Base-by-base conservation (phyloP, 495 filamentous ascomycete species). In the Podospora pseudopauciseta region DNA sequence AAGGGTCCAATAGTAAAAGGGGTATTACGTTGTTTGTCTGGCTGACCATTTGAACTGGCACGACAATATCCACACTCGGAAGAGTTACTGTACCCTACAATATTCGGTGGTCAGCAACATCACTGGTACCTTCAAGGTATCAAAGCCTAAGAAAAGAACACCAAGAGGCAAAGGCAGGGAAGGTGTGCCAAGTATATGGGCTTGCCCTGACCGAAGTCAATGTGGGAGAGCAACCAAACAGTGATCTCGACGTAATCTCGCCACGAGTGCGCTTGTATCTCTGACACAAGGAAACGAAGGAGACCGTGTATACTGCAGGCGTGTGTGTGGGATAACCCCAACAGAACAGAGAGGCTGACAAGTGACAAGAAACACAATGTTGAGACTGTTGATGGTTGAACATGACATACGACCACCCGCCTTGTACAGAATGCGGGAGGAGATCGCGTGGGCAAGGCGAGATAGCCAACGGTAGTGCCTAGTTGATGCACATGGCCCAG, bases 1-100 rank as follows among this genome's bases (percentile, higher is more conserved):
- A 62, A 34, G 13, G 63, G 60, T 23, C 23, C 23, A 23, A 23
- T 23, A 23, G 20, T 23, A 23, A 65, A 44, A 67, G 60, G 67
- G 66, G 68, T 59, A 68, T 77, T 72, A 80, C 76, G 75, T 77
- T 80, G 80, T 71, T 54, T 49, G 15, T 49, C 71, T 67, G 75
- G 82, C 78, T 81, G 74, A 81, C 79, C 78, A 68, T 74, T 75
- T 64, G 77, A 76, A 71, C 72, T 74, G 59, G 74, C 44, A 63
- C 77, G 80, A 72, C 84, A 87, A 76, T 86, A 87, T 60, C 84
- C 84, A 72, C 85, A 86, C 59, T 75, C 79, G 71, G 79, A 80
- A 19, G 79, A 82, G 67, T 77, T 76, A 73, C 75, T 80, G 67
- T 84, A 84, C 59, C 82, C 82, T 84, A 65, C 39, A 49, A 3